Evolutionary conservation across 306 rosid genomes (phyloP), one percentile per base, ranked within the genome.

Genomic region (Canavalia ensiformis): DNA sequence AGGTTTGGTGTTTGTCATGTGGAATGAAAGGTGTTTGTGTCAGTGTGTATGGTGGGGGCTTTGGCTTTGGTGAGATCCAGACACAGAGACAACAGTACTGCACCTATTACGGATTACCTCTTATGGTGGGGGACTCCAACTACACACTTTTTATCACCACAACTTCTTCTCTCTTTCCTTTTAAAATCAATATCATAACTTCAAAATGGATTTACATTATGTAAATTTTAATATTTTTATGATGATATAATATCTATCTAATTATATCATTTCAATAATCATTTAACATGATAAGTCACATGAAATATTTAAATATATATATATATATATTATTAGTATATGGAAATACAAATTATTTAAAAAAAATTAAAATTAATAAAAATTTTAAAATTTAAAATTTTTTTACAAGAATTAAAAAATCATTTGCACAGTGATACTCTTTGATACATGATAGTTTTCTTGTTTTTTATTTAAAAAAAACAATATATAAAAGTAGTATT

Each of bases 81-180:
- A 72, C 29, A 77, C 6, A 63, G 81, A 72, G 34, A 84, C 41
- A 37, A 37, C 41, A 18, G 75, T 63, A 55, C 79, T n/a, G 8
- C 10, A 35, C 41, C 44, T 82, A 5, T 42, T 77, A 50, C 55
- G 56, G 82, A 55, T 74, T 82, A 8, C 80, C 80, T 55, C 69
- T 75, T 83, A 39, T 29, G 60, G 82, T 62, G 73, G 62, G 80
- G 77, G 67, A 56, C 76, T 56, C 47, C 51, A 78, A 30, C 71
- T n/a, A 18, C 72, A 59, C 49, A 67, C 81, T 74, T 68, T 75
- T 82, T 65, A 56, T 47, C 25, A 33, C 25, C 64, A 52, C 0
- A 78, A 46, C 4, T 52, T 25, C 49, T 71, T n/a, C 47, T 77
- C 68, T n/a, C 65, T 39, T 79, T 78, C 29, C 34, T 33, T 25